Conservation (phyloP, 2,329 filamentous ascomycete species). For the Cladosporium velox region DNA sequence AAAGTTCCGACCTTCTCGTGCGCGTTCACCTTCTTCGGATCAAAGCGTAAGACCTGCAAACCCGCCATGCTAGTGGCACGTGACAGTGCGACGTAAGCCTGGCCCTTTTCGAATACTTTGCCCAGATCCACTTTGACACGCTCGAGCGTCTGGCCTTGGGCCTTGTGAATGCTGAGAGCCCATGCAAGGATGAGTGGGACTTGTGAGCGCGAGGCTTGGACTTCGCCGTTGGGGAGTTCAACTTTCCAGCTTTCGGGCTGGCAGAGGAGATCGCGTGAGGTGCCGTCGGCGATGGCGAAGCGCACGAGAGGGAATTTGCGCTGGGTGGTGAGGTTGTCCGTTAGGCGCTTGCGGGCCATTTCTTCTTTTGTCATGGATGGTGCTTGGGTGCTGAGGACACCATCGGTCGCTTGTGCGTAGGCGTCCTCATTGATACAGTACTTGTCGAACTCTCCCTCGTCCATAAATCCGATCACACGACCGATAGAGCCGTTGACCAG, state of each 20-base stretch:
- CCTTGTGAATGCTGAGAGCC: slow-evolving; percentile 97
- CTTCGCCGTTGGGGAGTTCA: slow-evolving; percentile 90
- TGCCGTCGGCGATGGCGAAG: slow-evolving; percentile 79
- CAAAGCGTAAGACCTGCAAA: slow-evolving; percentile 84
- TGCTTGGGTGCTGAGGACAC: slow-evolving; percentile 35
- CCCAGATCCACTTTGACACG: slow-evolving; percentile 92
- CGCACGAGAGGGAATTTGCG: slow-evolving; percentile 79
- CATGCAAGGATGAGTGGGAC: slow-evolving; percentile 88
- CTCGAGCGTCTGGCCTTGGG: slow-evolving; percentile 91
- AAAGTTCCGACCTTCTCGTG: slow-evolving; percentile 84
- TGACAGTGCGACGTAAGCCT: slow-evolving; percentile 94
- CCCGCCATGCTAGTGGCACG: slow-evolving; percentile 86
- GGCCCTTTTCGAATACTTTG: slow-evolving; percentile 92
- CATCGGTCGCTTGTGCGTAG: slow-evolving; percentile 28
- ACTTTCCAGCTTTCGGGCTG: slow-evolving; percentile 93
- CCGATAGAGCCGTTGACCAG: slow-evolving; percentile 94
- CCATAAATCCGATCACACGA: slow-evolving; percentile 79
- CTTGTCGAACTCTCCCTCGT: slow-evolving; percentile 53
- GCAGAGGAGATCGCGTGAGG: slow-evolving; percentile 74
- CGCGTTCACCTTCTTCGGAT: slow-evolving; percentile 89
- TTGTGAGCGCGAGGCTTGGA: slow-evolving; percentile 79
- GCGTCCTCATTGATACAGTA: slow-evolving; percentile 35
- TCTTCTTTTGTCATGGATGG: slow-evolving; percentile 34
- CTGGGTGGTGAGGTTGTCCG: slow-evolving; percentile 51
- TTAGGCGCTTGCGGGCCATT: slow-evolving; percentile 52